Percentiles rank a stretch among this genome's conserved stretches.
phyloP scores from a whole-genome alignment of 352 stramenopile species.

The Globisporangium yorkense region DNA sequence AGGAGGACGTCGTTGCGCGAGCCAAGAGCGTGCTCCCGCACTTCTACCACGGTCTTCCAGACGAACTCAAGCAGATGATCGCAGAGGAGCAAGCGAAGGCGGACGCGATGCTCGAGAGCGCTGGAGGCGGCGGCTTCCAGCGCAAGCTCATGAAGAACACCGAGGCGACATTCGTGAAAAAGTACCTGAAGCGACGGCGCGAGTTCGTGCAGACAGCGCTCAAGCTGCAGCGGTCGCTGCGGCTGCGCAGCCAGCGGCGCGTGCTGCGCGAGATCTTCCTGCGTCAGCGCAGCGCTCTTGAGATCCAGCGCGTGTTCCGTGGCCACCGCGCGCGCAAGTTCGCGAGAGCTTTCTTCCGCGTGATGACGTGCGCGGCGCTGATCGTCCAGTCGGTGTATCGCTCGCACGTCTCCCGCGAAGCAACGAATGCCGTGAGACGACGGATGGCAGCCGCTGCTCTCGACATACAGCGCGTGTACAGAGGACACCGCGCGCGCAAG shows the following conservation, averaged over 20 bases:
- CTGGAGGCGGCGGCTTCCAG: conserved; percentile 2
- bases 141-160: conserved; percentile 54
- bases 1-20: conserved; percentile 21
- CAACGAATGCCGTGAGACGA: conserved; percentile 24
- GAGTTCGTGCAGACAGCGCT: conserved; percentile 34
- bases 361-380: conserved; percentile 43
- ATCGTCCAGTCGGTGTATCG: conserved; percentile 71
- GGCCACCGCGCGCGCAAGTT: conserved; percentile 46
- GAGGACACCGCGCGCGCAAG: conserved; percentile 35
- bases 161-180: conserved; percentile 42
- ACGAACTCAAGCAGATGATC: conserved; percentile 72
- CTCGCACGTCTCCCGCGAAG: conserved; percentile 34
- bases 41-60: conserved; percentile 70
- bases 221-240: conserved; percentile 51
- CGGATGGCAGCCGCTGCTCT: conserved; percentile 23
- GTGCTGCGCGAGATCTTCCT: conserved; percentile 32
- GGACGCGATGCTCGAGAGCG: conserved; percentile 6
- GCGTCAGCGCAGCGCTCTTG: conserved; percentile 35
- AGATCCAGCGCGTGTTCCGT: conserved; percentile 59
- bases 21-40: conserved; percentile 43
- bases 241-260: conserved; percentile 41
- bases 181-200: conserved; percentile 51
- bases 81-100: conserved; percentile 38
- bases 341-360: conserved; percentile 35
- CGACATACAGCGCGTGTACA: conserved; percentile 49